Base-by-base conservation (phyloP, 345 rosid genomes). In the Abelmoschus esculentus region DNA sequence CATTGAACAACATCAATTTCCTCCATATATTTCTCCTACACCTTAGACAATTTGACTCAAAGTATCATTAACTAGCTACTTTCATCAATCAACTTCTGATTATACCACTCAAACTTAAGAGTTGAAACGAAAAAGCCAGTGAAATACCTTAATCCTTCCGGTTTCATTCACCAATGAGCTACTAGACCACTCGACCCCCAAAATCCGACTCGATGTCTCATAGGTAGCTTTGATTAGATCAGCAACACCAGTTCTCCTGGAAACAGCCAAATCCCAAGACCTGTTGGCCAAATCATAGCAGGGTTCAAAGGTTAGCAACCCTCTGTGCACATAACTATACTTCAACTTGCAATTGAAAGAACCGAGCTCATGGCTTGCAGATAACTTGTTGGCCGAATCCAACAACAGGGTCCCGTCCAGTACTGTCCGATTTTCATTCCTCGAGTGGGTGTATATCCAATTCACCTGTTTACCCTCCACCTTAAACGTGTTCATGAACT, bases 231-330 rank as follows among this genome's bases (percentile, higher is more conserved):
- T 79, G 46, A 82, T 14, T 54, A 74, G 70, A 67, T 79, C 82
- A 49, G 61, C 70, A 2, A 69, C 79, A 31, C 63, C 46, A 75
- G 77, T 15, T 56, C 70, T 82, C 61, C 46, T 73, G 0, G 79
- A 82, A 49, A 79, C 69, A 2, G 81, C 74, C 26, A 82, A 76
- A 10, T 74, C 81, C 82, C 82, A 79, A 3, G 77, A 76, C 14
- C 74, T 74, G 66, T 52, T 82, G 19, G 73, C 79, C 32, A 79
- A 79, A 66, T 82, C 81, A 61, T 72, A 76, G 57, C 80, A 47
- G 0, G 80, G 82, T 62, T 82, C 82, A 14, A 79, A 57, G 4
- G 79, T 68, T 3, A 66, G 58, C 10, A 67, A 34, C 55, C 80
- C 77, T 66, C 46, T 58, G 47, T 74, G 71, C 69, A 72, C 49